Percentiles rank a stretch among this genome's conserved stretches.
Conservation (phyloP, 306 rosid species). For the Lathyrus aphaca region DNA sequence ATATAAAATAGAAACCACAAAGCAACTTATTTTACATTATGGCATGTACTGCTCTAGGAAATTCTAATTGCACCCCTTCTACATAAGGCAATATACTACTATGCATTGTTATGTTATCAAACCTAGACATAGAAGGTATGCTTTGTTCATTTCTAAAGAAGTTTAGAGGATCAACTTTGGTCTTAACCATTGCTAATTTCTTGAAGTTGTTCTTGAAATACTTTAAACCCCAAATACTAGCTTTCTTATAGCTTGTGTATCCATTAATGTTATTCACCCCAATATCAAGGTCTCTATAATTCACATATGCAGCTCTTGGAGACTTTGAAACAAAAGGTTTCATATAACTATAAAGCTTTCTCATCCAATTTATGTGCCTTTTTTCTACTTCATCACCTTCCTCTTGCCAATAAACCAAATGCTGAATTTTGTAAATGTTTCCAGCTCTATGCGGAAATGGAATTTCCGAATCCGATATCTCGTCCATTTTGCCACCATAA, state of each 20-base stretch:
- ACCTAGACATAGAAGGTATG: slow-evolving; percentile 33
- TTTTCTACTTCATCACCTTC: slow-evolving; percentile 5
- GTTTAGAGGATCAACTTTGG: slow-evolving; percentile 41
- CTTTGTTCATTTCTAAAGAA: slow-evolving; percentile 46
- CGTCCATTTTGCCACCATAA: slow-evolving; percentile 47
- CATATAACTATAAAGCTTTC: slow-evolving; percentile 38
- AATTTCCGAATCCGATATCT: slow-evolving; percentile 38
- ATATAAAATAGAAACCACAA: background rate
- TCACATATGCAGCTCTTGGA: slow-evolving; percentile 43
- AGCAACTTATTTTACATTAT: slow-evolving; percentile 9
- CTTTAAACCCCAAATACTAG: slow-evolving; percentile 47
- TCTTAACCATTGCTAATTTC: slow-evolving; percentile 37
- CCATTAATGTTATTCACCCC: slow-evolving; percentile 39
- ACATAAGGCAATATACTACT: slow-evolving; percentile 24
- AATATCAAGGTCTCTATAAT: slow-evolving; percentile 44
- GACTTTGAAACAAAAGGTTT: slow-evolving; percentile 40
- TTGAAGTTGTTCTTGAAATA: slow-evolving; percentile 40
- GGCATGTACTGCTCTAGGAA: background rate
- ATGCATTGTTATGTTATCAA: background rate
- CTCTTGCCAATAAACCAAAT: slow-evolving; percentile 25
- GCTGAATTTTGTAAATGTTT: slow-evolving; percentile 34
- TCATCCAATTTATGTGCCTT: slow-evolving; percentile 26
- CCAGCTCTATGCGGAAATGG: slow-evolving; percentile 43
- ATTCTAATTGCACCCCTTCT: slow-evolving; percentile 26
- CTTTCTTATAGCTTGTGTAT: slow-evolving; percentile 37